Conservation (phyloP, 2,329 filamentous ascomycete genomes). For the Aspergillus novofumigatus region DNA sequence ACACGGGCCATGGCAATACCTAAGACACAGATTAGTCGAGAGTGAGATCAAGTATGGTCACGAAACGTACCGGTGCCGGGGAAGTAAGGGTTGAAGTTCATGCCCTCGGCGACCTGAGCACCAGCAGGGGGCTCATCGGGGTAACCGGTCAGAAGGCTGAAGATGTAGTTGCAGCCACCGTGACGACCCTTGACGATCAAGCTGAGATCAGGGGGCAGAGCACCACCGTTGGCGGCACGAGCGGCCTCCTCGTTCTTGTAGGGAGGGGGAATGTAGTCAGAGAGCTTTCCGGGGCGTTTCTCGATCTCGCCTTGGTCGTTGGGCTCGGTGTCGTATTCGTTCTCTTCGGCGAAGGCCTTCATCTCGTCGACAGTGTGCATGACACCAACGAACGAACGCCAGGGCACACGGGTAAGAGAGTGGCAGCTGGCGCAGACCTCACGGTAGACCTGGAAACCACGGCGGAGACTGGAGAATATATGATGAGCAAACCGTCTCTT, state of each 20-base stretch:
- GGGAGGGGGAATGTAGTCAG: constrained; percentile 88
- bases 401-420: constrained; percentile 90
- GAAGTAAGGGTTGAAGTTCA: constrained; percentile 99
- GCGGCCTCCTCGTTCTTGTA: constrained; percentile 99
- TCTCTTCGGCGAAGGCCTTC: constrained; percentile 94
- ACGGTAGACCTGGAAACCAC: constrained; percentile 98
- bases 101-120: constrained; percentile 74
- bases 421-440: constrained; percentile 98
- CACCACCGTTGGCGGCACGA: constrained; percentile 96
- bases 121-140: constrained; percentile 93
- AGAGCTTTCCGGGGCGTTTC: constrained; percentile 97
- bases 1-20: constrained; percentile 97
- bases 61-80: constrained; percentile 72
- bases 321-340: constrained; percentile 97
- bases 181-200: constrained; percentile 97
- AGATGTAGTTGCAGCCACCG: constrained; percentile 98
- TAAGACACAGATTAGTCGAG: constrained; percentile 20
- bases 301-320: constrained; percentile 97
- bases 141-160: constrained; percentile 93
- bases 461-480: constrained; percentile 68
- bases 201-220: constrained; percentile 92
- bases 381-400: constrained; percentile 83
- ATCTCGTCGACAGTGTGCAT: constrained; percentile 96
- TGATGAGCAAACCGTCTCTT: constrained; percentile 18
- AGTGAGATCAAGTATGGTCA: background rate